Conservation (phyloP, 2,329 filamentous ascomycete genomes). For the Ophiostoma perfectum region DNA sequence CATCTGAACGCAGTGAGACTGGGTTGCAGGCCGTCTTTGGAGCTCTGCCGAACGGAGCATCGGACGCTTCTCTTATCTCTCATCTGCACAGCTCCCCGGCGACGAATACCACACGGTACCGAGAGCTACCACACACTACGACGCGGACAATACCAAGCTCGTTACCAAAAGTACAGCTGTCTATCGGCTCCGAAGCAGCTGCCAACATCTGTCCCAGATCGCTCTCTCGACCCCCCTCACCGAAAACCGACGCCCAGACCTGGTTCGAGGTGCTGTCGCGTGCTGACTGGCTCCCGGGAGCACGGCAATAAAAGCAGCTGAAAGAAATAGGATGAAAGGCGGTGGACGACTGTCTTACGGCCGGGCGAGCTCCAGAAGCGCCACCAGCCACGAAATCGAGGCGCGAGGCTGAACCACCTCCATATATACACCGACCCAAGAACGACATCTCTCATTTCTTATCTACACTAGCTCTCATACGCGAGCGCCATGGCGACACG, state of each 20-base stretch:
- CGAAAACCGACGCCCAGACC: background rate
- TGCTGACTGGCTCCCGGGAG: constrained; percentile 3
- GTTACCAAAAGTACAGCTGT: background rate
- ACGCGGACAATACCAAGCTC: background rate
- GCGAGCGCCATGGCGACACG: constrained; percentile 33
- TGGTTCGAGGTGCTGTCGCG: background rate
- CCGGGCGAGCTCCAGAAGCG: constrained; percentile 17
- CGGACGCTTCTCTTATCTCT: background rate
- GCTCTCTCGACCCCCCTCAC: background rate
- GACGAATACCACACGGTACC: background rate
- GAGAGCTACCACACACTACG: background rate
- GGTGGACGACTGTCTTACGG: constrained; percentile 13
- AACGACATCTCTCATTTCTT: background rate
- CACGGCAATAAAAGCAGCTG: constrained; percentile 2
- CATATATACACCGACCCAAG: background rate
- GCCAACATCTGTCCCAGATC: background rate
- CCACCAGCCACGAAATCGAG: constrained; percentile 11
- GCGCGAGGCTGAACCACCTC: background rate
- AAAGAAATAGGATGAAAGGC: constrained; percentile 17
- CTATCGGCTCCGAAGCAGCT: background rate
- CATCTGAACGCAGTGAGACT: background rate
- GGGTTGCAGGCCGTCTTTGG: background rate
- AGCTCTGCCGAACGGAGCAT: background rate
- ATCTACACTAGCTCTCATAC: background rate
- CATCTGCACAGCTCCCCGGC: background rate